Conservation (phyloP, 768 basidiomycete genomes). For the Pisolithus marmoratus region DNA sequence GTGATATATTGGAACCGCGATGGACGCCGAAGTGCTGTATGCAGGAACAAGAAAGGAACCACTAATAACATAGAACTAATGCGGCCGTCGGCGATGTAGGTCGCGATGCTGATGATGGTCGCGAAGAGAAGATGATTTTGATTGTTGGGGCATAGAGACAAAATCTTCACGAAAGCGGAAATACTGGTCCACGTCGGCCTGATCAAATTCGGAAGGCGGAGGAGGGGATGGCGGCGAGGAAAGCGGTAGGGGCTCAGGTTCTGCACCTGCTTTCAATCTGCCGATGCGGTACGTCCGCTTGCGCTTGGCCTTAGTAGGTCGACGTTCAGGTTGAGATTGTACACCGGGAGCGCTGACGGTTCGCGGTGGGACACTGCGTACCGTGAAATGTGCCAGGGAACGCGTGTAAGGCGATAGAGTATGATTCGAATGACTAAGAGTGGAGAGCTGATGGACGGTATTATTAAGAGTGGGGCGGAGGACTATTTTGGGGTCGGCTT, state of each 20-base stretch:
- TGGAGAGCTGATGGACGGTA: constrained; percentile 79
- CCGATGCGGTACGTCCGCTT: constrained; percentile 70
- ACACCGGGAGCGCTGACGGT: constrained; percentile 30
- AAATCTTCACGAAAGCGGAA: constrained; percentile 41
- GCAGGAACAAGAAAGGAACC: constrained; percentile 1
- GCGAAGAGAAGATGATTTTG: neutral
- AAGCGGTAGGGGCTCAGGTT: constrained; percentile 10
- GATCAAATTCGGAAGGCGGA: constrained; percentile 56
- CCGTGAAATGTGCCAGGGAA: constrained; percentile 85
- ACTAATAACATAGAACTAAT: constrained; percentile 1
- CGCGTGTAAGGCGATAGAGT: constrained; percentile 93
- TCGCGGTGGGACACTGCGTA: constrained; percentile 78
- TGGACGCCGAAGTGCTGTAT: neutral
- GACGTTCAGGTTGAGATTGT: constrained; percentile 36
- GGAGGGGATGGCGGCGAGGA: constrained; percentile 27
- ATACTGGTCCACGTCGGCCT: constrained; percentile 69
- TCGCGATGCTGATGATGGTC: constrained; percentile 14
- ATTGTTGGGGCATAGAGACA: neutral
- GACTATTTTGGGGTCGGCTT: constrained; percentile 50
- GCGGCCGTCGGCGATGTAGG: constrained; percentile 18
- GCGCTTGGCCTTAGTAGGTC: constrained; percentile 64
- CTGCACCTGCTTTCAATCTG: constrained; percentile 14
- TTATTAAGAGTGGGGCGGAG: constrained; percentile 65
- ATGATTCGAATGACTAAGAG: constrained; percentile 84
- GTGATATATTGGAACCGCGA: neutral